These are phyloP conservation scores for Hirsutella thompsonii DNA, from an alignment of 2,329 filamentous ascomycete species.

Conservation along the genomic window DNA sequence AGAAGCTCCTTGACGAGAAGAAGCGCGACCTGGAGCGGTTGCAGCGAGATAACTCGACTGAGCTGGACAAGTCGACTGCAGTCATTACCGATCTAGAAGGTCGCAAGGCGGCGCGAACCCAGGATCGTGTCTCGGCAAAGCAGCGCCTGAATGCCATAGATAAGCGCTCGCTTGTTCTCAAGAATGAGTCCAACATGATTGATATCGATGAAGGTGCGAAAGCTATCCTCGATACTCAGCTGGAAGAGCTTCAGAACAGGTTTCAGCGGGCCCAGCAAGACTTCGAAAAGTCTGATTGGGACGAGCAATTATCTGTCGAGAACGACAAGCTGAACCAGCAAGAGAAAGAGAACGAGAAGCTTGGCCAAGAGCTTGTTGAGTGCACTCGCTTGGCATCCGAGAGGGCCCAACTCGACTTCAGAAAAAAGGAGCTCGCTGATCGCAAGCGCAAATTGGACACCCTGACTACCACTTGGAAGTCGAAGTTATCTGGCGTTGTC, in stretches of 20 bases:
- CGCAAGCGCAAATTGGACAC: slow-evolving; percentile 65
- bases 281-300: slow-evolving; percentile 52
- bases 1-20: slow-evolving; percentile 65
- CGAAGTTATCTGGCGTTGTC: slow-evolving; percentile 54
- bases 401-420: slow-evolving; percentile 69
- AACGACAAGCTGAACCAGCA: slow-evolving; percentile 53
- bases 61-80: slow-evolving; percentile 59
- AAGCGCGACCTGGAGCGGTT: slow-evolving; percentile 63
- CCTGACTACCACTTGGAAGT: slow-evolving; percentile 59
- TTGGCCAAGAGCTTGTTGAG: slow-evolving; percentile 72
- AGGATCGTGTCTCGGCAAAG: slow-evolving; percentile 62
- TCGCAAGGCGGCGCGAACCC: slow-evolving; percentile 56
- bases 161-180: slow-evolving; percentile 50
- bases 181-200: slow-evolving; percentile 58
- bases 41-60: slow-evolving; percentile 60
- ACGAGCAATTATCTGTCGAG: slow-evolving; percentile 54
- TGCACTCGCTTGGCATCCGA: slow-evolving; percentile 72
- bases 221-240: slow-evolving; percentile 60
- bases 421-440: slow-evolving; percentile 68
- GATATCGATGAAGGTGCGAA: slow-evolving; percentile 77
- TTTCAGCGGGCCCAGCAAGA: slow-evolving; percentile 51
- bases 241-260: slow-evolving; percentile 53
- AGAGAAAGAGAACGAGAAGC: slow-evolving; percentile 57
- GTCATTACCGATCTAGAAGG: slow-evolving; percentile 62
- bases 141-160: slow-evolving; percentile 65